Evolutionary conservation across 192 early-diverging fungal species (phyloP).

Genomic region (Glomus cerebriforme): DNA sequence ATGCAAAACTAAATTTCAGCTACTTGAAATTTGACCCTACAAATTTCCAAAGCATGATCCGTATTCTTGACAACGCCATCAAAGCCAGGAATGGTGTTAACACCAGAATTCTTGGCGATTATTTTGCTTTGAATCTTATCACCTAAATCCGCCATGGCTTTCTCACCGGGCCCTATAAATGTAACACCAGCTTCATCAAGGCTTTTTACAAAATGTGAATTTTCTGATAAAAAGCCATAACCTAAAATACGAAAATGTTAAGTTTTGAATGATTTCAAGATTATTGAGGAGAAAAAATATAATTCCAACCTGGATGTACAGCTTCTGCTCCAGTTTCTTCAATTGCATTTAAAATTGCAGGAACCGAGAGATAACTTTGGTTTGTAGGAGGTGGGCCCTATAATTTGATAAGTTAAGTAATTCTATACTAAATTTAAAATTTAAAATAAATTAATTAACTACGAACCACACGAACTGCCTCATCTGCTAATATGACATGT

Average conservation of each 20-base stretch:
- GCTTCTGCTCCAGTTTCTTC: conserved; percentile 81
- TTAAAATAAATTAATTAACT: no score
- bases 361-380: conserved; percentile 82
- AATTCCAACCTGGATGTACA: conserved; percentile 75
- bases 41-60: conserved; percentile 75
- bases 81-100: conserved; percentile 85
- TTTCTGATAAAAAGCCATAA: conserved; percentile 97
- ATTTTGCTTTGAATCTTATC: conserved; percentile 83
- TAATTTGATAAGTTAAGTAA: neutral
- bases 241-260: conserved; percentile 38
- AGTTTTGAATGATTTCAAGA: neutral
- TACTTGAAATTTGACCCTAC: conserved; percentile 32
- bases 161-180: conserved; percentile 71
- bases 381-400: conserved; percentile 75
- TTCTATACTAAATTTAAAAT: no score
- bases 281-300: conserved; percentile 3
- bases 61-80: conserved; percentile 76
- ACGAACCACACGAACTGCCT: conserved; percentile 71
- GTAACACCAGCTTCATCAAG: conserved; percentile 71
- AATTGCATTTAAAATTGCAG: conserved; percentile 77
- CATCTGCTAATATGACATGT: conserved; percentile 88
- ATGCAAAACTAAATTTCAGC: neutral
- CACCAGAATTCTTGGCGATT: conserved; percentile 70
- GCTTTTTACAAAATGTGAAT: conserved; percentile 75
- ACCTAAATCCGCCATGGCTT: conserved; percentile 76